Evolutionary conservation across 139 green algal genomes (phyloP).

Genomic region (Chlamydomonas sphaeroides): DNA sequence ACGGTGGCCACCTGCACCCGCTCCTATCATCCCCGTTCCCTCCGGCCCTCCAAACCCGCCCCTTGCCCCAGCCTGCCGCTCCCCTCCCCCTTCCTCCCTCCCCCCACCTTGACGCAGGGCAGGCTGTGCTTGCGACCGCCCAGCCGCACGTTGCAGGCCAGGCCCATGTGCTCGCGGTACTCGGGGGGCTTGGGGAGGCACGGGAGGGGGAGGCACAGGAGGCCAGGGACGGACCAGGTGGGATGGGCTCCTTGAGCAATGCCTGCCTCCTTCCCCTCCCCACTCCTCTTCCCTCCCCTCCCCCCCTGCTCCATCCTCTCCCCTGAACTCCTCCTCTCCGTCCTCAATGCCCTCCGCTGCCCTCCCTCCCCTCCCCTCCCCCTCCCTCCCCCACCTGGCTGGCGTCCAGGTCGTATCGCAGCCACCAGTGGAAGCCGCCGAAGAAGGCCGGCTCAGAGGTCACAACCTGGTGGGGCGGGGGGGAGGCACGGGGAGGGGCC

Average conservation of each 20-base stretch:
- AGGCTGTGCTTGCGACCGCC: slow-evolving; percentile 26
- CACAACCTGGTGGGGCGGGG: slow-evolving; percentile 9
- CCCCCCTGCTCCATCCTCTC: neutral
- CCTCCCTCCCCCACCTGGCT: neutral
- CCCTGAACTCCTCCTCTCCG: no score
- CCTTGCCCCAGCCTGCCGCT: no score
- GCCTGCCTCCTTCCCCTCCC: no score
- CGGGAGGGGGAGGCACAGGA: neutral
- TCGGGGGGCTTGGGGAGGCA: slow-evolving; percentile 11
- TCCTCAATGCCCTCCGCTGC: no score
- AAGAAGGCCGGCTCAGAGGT: slow-evolving; percentile 39
- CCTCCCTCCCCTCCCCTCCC: neutral
- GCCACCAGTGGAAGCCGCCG: slow-evolving; percentile 39
- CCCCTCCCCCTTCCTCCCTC: neutral
- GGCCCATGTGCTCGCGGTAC: slow-evolving; percentile 40
- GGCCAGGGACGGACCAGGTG: no score
- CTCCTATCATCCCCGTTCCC: no score
- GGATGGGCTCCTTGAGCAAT: no score
- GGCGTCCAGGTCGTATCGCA: slow-evolving; percentile 41
- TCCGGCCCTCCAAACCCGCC: no score
- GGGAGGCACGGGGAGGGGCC: neutral
- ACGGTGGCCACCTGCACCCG: no score
- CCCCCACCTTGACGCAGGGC: slow-evolving; percentile 35
- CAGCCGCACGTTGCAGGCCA: slow-evolving; percentile 39
- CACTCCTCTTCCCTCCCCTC: no score